Base-by-base conservation (phyloP, 148 eudicot species). In the Vaccinium corymbosum region DNA sequence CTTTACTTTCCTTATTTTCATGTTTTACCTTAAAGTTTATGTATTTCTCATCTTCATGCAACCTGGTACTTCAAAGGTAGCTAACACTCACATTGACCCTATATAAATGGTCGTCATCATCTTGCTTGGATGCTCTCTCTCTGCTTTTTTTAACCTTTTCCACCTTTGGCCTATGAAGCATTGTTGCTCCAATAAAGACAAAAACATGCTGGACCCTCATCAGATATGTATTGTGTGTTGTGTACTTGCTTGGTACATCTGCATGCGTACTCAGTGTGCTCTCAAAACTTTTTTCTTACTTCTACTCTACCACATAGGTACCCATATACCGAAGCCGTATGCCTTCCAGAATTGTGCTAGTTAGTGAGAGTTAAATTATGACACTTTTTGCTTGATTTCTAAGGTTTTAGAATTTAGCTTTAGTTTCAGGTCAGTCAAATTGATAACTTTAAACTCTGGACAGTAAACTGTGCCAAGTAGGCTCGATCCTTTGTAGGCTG, bases 121-220 rank as follows among this genome's bases (percentile, higher is more conserved):
- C 75, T 12, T 71, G 46, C 75, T 32, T 71, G 75, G 42, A 71
- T 71, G 46, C 19, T 71, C 75, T 71, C 75, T 29, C 75, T 29
- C 38, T 72, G 76, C 76, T 72, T 38, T 35, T 14, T 19, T 72
- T 19, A 38, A 72, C 22, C 48, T 72, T 72, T 17, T 17, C 16
- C 76, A 72, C 49, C 7, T 72, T 72, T 72, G 76, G 76, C 76
- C 27, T 62, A n/a, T 62, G 11, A 62, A 20, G 29, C 68, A n/a
- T 8, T n/a, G 13, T 62, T 62, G 68, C 68, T 62, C 9, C 9
- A 62, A 62, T 62, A n/a, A n/a, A 62, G 27, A 62, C 68, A 62
- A 62, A 50, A 50, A 62, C 12, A 62, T 62, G 68, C 68, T 62
- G 68, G 68, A 62, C 68, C 68, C 68, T 62, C 19, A 57, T 16